Evolutionary conservation across 106 monocot genomes (phyloP).

Genomic region (Allium sativum): DNA sequence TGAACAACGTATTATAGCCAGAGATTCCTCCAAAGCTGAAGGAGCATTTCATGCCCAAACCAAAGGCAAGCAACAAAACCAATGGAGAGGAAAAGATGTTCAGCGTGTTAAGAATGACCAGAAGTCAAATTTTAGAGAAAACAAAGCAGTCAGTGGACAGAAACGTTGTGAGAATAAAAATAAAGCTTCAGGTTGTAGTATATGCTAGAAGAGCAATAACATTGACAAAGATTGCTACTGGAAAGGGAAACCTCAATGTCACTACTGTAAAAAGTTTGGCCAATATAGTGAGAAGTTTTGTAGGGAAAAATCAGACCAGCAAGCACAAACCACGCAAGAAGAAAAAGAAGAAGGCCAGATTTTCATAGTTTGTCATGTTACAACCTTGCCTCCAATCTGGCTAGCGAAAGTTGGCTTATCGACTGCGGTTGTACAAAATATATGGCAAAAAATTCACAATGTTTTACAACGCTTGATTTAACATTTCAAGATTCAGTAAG

Average conservation of each 20-base stretch:
- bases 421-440: background rate
- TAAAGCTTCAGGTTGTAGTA: background rate
- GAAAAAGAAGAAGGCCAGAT: background rate
- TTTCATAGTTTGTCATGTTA: background rate
- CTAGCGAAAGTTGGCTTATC: background rate
- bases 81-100: background rate
- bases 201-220: background rate
- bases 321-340: background rate
- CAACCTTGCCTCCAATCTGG: too few relatives aligned
- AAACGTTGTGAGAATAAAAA: background rate
- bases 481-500: background rate
- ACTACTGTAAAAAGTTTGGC: background rate
- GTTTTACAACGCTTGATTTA: too few relatives aligned
- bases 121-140: background rate
- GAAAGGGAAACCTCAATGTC: background rate
- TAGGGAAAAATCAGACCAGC: background rate
- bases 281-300: background rate
- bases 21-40: background rate
- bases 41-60: background rate
- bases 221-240: background rate
- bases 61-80: background rate
- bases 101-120: background rate
- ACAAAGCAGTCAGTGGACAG: background rate
- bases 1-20: background rate
- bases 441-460: background rate